Evolutionary conservation across 352 stramenopile genomes (phyloP), one percentile per base, ranked within the genome.

Genomic region (Globisporangium radiosum): DNA sequence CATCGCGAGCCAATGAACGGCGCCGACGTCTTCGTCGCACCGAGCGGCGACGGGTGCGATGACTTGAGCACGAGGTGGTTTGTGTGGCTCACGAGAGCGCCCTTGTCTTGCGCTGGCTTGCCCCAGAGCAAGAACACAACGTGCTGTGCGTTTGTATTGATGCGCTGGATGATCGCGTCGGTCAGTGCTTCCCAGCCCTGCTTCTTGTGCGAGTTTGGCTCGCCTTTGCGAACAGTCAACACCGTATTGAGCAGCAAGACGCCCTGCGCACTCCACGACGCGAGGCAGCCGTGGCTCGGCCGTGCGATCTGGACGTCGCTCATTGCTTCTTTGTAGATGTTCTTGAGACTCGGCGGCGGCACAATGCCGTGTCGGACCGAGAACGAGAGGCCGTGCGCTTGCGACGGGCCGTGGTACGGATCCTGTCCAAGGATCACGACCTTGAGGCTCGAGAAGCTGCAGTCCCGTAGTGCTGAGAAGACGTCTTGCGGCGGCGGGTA

Each of bases 111-210:
- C 9, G 97, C 97, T 40, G 95, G 96, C 62, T 98, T 98, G 19
- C 97, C 97, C 97, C 97, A 99, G 7, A 99, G 77, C 63, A 99
- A 64, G 71, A 99, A 99, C 0, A 99, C 97, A 15, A 99, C 78
- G 68, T 96, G 77, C 15, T 68, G 70, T 38, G 84, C 64, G 57
- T 94, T 62, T 56, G 76, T 72, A 58, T 81, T 96, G 49, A 98
- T 69, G 53, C 75, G 71, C 52, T 86, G 73, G 49, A 99, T 94
- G 58, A 99, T 76, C 40, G 87, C 87, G 72, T 99, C 95, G 5
- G 97, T 99, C 59, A 99, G 97, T 38, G 85, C 79, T 66, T 99
- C 96, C 97, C 97, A 99, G 47, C 97, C 97, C 52, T 82, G 72
- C 62, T 97, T 97, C 67, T 96, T 89, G 76, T 99, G 97, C 14